Conservation (phyloP, 2,329 filamentous ascomycete species). For the Phialophora tarda region DNA sequence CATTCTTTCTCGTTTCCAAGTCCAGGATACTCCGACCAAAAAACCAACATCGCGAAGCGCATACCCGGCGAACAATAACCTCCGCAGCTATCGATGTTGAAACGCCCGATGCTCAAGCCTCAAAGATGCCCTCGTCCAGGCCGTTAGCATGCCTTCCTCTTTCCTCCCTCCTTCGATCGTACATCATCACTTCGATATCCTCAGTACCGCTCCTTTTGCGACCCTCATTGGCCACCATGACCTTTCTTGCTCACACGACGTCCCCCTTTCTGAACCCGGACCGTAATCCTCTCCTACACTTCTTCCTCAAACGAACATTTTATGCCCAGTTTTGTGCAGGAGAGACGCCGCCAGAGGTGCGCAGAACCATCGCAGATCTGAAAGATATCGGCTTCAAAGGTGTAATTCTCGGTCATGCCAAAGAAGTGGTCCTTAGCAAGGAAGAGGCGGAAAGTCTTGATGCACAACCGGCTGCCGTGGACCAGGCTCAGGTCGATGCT, state of each 20-base stretch:
- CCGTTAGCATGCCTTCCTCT: constrained; percentile 38
- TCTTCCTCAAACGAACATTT: constrained; percentile 78
- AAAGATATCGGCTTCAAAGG: constrained; percentile 79
- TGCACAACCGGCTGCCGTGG: constrained; percentile 13
- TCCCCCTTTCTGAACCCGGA: constrained; percentile 74
- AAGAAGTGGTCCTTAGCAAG: constrained; percentile 73
- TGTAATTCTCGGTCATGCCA: constrained; percentile 82
- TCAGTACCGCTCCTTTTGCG: constrained; percentile 62
- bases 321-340: constrained; percentile 93
- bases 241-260: constrained; percentile 70
- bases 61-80: constrained; percentile 34
- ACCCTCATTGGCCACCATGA: constrained; percentile 72
- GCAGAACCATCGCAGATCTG: constrained; percentile 66
- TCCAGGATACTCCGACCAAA: neutral
- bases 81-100: constrained; percentile 26
- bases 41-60: constrained; percentile 29
- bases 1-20: neutral
- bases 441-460: constrained; percentile 39
- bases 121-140: constrained; percentile 23
- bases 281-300: constrained; percentile 72
- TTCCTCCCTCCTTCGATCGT: constrained; percentile 37
- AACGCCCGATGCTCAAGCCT: constrained; percentile 5
- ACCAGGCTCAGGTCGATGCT: constrained; percentile 33
- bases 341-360: constrained; percentile 72
- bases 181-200: constrained; percentile 39